Conservation (phyloP, 2,329 filamentous ascomycete genomes). For the Thielaviopsis cerberus region DNA sequence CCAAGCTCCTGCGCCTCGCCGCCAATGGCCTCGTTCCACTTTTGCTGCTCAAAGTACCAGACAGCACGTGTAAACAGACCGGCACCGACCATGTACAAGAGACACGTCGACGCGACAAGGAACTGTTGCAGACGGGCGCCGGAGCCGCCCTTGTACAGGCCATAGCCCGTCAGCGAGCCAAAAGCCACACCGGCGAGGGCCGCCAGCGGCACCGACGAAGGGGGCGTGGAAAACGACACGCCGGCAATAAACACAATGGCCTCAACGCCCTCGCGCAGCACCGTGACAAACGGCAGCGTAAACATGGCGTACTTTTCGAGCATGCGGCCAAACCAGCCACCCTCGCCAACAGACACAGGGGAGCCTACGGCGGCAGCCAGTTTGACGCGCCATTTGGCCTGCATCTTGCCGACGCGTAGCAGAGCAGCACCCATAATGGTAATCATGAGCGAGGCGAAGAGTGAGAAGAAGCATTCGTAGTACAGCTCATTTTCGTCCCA, state of each 20-base stretch:
- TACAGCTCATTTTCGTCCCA: slow-evolving; percentile 55
- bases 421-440: slow-evolving; percentile 63
- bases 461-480: slow-evolving; percentile 63
- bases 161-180: slow-evolving; percentile 47
- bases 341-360: slow-evolving; percentile 26
- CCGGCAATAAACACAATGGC: slow-evolving; percentile 74
- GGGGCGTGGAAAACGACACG: slow-evolving; percentile 58
- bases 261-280: slow-evolving; percentile 73
- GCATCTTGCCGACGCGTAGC: slow-evolving; percentile 63
- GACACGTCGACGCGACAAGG: slow-evolving; percentile 62
- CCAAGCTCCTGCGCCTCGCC: slow-evolving; percentile 33
- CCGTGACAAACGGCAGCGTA: slow-evolving; percentile 66
- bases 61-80: slow-evolving; percentile 63
- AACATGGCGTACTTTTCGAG: slow-evolving; percentile 74
- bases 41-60: slow-evolving; percentile 53
- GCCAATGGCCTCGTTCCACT: slow-evolving; percentile 48
- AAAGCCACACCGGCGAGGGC: slow-evolving; percentile 53
- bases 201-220: slow-evolving; percentile 57
- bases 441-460: slow-evolving; percentile 64
- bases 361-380: slow-evolving; percentile 49
- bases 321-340: slow-evolving; percentile 41
- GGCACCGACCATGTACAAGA: slow-evolving; percentile 68
- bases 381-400: slow-evolving; percentile 76
- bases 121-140: slow-evolving; percentile 44
- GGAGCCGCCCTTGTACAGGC: slow-evolving; percentile 48